phyloP scores from a whole-genome alignment of 257 asterid species.

The Plantago elongata region DNA sequence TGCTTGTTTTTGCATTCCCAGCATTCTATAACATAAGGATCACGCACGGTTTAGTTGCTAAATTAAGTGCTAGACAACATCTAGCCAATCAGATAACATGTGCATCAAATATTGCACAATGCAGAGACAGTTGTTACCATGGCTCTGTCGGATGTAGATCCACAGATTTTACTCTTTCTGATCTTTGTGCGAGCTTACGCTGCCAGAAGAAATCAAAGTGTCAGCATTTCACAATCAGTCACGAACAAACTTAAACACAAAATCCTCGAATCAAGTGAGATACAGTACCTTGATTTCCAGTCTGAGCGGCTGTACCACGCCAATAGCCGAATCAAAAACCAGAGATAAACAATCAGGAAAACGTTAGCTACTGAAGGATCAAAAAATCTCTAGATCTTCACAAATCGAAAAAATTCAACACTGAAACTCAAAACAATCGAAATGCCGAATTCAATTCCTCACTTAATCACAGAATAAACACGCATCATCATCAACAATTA shows the following conservation, averaged over 20 bases:
- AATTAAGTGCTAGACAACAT: conserved; percentile 2
- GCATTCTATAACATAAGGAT: too few species aligned
- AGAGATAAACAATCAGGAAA: conserved; percentile 23
- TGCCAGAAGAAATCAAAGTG: conserved; percentile 27
- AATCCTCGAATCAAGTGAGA: conserved; percentile 10
- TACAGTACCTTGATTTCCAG: conserved; percentile 50
- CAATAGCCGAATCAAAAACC: conserved; percentile 12
- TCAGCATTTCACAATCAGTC: conserved; percentile 21
- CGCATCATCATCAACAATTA: conserved; percentile 12
- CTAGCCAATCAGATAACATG: neutral
- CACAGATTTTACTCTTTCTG: conserved; percentile 71
- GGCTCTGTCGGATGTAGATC: conserved; percentile 82
- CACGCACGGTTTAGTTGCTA: neutral
- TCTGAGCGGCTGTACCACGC: conserved; percentile 51
- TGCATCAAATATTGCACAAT: neutral
- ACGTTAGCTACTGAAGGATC: neutral
- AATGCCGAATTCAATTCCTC: conserved; percentile 25
- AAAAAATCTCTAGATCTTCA: conserved; percentile 31
- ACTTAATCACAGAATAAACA: neutral
- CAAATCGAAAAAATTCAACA: conserved; percentile 8
- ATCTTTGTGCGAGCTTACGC: conserved; percentile 70
- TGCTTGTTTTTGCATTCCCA: too few species aligned
- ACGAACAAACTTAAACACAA: conserved; percentile 1
- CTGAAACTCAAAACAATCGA: conserved; percentile 19
- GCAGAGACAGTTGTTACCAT: conserved; percentile 35